Percentiles rank a stretch among this genome's conserved stretches.
Conservation (phyloP, 2,329 filamentous ascomycete species). For the Coniella lustricola region DNA sequence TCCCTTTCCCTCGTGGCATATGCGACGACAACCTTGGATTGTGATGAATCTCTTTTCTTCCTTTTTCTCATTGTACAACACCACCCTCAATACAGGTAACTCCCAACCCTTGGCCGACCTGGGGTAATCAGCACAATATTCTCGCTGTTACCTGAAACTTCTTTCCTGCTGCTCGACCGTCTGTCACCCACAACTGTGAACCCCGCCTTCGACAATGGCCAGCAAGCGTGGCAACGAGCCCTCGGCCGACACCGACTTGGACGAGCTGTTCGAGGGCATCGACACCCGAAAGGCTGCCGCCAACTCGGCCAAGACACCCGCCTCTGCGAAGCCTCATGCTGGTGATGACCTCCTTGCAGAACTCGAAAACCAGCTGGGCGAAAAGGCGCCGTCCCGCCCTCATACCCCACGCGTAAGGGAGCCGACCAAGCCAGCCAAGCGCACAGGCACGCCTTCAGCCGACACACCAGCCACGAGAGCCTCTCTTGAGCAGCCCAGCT, state of each 20-base stretch:
- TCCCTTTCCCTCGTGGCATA: not conserved
- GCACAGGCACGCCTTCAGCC: conserved; percentile 41
- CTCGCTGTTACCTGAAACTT: too few species aligned
- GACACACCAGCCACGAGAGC: conserved; percentile 38
- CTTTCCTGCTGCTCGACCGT: too few species aligned
- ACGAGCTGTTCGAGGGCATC: conserved; percentile 59
- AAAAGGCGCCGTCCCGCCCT: conserved; percentile 66
- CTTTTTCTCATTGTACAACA: not conserved
- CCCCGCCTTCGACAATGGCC: conserved; percentile 38
- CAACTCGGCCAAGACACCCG: conserved; percentile 33
- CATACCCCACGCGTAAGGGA: conserved; percentile 71
- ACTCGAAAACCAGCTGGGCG: conserved; percentile 69
- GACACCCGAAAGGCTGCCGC: conserved; percentile 44
- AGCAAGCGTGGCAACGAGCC: conserved; percentile 52
- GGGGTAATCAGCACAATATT: too few species aligned
- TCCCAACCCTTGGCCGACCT: too few species aligned
- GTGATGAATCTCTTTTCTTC: not conserved
- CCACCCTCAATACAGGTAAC: too few species aligned
- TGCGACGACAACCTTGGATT: not conserved
- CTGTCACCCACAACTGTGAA: too few species aligned
- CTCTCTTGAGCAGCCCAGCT: conserved; percentile 56
- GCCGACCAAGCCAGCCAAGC: conserved; percentile 42
- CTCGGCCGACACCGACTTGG: conserved; percentile 54
- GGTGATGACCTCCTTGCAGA: conserved; percentile 77
- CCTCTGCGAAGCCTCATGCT: conserved; percentile 41